Evolutionary conservation across 495 filamentous ascomycete genomes (phyloP).

Genomic region (Pyrenopolyporus hunteri): DNA sequence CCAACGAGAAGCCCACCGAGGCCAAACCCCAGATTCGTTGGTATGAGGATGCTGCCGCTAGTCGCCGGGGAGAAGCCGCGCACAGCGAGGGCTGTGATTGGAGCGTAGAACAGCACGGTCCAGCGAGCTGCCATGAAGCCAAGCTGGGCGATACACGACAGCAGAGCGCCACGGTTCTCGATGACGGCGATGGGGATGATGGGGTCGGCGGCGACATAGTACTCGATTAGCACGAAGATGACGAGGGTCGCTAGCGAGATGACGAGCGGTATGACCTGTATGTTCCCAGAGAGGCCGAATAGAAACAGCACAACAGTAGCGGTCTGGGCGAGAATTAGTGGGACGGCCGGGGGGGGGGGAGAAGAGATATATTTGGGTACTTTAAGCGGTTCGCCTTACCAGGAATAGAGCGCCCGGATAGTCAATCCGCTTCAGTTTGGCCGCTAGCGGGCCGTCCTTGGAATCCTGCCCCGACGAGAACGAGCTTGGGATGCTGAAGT

Average conservation of each 20-base stretch:
- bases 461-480: slow-evolving; percentile 39
- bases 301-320: slow-evolving; percentile 67
- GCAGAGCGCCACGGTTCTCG: slow-evolving; percentile 64
- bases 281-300: slow-evolving; percentile 64
- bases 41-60: slow-evolving; percentile 73
- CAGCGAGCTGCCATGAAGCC: slow-evolving; percentile 78
- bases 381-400: slow-evolving; percentile 47
- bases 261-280: slow-evolving; percentile 62
- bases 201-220: slow-evolving; percentile 61
- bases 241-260: slow-evolving; percentile 59
- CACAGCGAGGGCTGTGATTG: slow-evolving; percentile 75
- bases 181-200: slow-evolving; percentile 73
- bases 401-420: slow-evolving; percentile 70
- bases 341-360: too few species aligned
- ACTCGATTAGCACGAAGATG: slow-evolving; percentile 67
- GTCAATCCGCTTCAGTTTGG: slow-evolving; percentile 67
- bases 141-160: slow-evolving; percentile 71
- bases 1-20: slow-evolving; percentile 72
- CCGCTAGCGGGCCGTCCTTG: slow-evolving; percentile 35
- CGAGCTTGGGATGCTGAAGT: slow-evolving; percentile 61
- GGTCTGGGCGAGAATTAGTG: slow-evolving; percentile 44
- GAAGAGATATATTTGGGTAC: too few species aligned
- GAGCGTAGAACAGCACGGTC: slow-evolving; percentile 77
- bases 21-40: slow-evolving; percentile 78
- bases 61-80: slow-evolving; percentile 66